A percentile compares a stretch with the other conserved stretches of the same genome.
Conservation (phyloP, 306 rosid species). For the Pachyrhizus erosus region DNA sequence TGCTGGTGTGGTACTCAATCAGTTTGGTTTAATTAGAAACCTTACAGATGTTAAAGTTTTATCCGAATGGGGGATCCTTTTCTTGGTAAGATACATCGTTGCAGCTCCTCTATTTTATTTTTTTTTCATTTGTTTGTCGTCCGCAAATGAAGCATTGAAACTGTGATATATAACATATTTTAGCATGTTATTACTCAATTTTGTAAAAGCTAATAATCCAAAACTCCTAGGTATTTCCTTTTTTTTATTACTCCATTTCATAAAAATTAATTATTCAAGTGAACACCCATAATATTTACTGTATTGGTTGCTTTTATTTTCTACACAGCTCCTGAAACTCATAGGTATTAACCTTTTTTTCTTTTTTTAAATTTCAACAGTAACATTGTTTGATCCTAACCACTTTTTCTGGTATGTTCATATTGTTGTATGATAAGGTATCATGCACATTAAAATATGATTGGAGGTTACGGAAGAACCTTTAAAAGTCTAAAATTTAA, state of each 20-base stretch:
- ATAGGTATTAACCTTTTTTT: not conserved
- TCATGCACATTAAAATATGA: constrained; percentile 8
- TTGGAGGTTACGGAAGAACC: constrained; percentile 33
- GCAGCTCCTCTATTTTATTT: not conserved
- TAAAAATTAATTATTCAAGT: not conserved
- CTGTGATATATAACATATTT: constrained; percentile 18
- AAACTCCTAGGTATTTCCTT: not conserved
- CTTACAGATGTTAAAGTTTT: constrained; percentile 88
- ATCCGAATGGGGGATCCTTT: constrained; percentile 99
- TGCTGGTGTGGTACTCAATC: constrained; percentile 94
- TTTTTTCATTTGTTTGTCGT: not conserved
- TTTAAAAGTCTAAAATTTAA: constrained; percentile 22
- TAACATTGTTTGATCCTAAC: constrained; percentile 26
- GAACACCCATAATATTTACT: not conserved
- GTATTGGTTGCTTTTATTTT: constrained; percentile 2
- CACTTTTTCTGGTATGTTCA: constrained; percentile 24
- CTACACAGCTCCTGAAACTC: not conserved
- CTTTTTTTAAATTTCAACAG: not conserved
- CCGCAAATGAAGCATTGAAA: constrained; percentile 29
- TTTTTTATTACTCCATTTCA: not conserved
- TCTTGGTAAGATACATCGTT: constrained; percentile 80
- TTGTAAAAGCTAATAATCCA: constrained; percentile 6
- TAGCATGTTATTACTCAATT: constrained; percentile 16
- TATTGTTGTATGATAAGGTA: constrained; percentile 13
- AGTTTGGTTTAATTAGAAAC: constrained; percentile 95